Conservation (phyloP, 257 asterid genomes). For the Haberlea rhodopensis region DNA sequence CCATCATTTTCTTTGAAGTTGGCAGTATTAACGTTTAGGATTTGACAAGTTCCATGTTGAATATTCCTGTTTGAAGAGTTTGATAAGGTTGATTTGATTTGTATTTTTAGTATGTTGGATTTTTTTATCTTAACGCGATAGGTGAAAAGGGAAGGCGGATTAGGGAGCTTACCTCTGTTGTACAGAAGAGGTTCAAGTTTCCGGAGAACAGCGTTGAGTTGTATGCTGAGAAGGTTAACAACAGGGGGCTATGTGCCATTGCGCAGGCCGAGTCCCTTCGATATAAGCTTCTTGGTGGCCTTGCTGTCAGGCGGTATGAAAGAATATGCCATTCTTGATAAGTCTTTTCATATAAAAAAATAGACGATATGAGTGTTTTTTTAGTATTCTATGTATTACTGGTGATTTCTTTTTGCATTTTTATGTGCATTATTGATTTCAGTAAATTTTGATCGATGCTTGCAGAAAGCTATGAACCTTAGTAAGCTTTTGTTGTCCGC, state of each 20-base stretch:
- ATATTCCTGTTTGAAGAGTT: not conserved
- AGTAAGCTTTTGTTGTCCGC: not conserved
- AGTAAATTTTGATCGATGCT: not conserved
- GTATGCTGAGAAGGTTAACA: slow-evolving; percentile 53
- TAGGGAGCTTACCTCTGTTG: too few relatives aligned
- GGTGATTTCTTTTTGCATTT: not conserved
- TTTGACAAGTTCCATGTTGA: not conserved
- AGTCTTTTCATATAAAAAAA: not conserved
- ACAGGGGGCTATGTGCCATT: slow-evolving; percentile 54
- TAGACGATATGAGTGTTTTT: not conserved
- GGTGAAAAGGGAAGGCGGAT: too few relatives aligned
- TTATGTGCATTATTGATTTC: not conserved
- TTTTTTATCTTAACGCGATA: not conserved
- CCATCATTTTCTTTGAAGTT: not conserved
- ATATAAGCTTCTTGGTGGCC: too few relatives aligned
- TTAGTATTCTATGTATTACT: not conserved
- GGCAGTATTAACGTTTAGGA: not conserved
- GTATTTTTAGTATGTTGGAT: not conserved
- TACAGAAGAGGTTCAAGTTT: too few relatives aligned
- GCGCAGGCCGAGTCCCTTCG: too few relatives aligned
- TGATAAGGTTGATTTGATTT: not conserved
- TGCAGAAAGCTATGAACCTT: not conserved
- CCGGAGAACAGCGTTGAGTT: slow-evolving; percentile 54
- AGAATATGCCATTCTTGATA: not conserved
- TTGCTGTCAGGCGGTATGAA: slow-evolving; percentile 51